These are phyloP conservation scores for Hypoxylon sp. DNA, from an alignment of 2,329 filamentous ascomycete species.

Conservation along the genomic window DNA sequence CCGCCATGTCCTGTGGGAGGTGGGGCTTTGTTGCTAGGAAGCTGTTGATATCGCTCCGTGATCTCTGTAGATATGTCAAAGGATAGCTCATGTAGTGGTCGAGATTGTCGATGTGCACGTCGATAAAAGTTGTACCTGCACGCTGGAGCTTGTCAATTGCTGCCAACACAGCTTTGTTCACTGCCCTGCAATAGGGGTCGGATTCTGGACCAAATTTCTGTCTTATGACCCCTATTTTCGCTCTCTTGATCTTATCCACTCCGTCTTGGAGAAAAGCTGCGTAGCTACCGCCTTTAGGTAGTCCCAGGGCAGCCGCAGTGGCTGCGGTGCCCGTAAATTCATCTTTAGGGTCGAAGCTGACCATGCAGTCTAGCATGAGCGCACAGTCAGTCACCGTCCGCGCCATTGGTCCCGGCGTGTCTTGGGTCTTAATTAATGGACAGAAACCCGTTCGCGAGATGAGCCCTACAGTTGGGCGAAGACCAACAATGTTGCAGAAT, in stretches of 20 bases:
- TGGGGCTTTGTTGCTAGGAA: slow-evolving; percentile 58
- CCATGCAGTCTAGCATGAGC: slow-evolving; percentile 52
- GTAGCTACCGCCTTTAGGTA: slow-evolving; percentile 52
- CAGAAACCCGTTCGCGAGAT: slow-evolving; percentile 50
- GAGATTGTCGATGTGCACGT: slow-evolving; percentile 50
- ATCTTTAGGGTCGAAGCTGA: slow-evolving; percentile 51
- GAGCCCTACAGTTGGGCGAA: slow-evolving; percentile 44
- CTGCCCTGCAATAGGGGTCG: slow-evolving; percentile 44
- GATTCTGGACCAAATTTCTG: slow-evolving; percentile 48
- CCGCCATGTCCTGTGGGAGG: slow-evolving; percentile 47
- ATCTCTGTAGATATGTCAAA: slow-evolving; percentile 48
- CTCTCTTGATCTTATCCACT: slow-evolving; percentile 33
- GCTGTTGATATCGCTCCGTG: slow-evolving; percentile 52
- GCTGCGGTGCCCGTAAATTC: slow-evolving; percentile 48
- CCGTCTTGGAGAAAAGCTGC: slow-evolving; percentile 40
- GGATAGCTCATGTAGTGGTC: slow-evolving; percentile 48
- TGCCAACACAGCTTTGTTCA: slow-evolving; percentile 46
- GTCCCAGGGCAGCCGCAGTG: slow-evolving; percentile 41
- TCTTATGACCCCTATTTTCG: slow-evolving; percentile 51
- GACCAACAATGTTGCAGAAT: slow-evolving; percentile 43
- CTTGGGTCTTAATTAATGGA: slow-evolving; percentile 50
- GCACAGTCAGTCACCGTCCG: slow-evolving; percentile 53
- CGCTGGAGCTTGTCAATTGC: slow-evolving; percentile 44
- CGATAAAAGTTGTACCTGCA: slow-evolving; percentile 47
- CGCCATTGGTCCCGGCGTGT: slow-evolving; percentile 53